A percentile compares a stretch with the other conserved stretches of the same genome.
Evolutionary conservation across 2,329 filamentous ascomycete genomes (phyloP).

Genomic region (Arthroderma sp.): DNA sequence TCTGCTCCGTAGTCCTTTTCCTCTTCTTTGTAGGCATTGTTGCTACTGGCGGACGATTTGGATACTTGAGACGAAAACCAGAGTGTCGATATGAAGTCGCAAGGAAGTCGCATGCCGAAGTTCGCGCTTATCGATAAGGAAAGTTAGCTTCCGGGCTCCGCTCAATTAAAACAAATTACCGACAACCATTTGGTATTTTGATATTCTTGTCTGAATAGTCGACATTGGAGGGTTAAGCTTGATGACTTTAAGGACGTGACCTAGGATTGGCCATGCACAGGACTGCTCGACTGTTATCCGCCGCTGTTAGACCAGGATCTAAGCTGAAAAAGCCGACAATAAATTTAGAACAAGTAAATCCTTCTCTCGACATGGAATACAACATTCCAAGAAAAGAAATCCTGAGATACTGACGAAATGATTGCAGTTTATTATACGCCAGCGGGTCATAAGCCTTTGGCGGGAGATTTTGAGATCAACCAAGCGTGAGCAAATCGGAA

Average conservation of each 20-base stretch:
- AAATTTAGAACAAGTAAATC: constrained; percentile 30
- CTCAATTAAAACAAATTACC: too few relatives aligned
- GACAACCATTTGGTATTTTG: not conserved
- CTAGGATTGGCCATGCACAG: not conserved
- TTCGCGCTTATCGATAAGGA: not conserved
- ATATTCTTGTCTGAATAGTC: not conserved
- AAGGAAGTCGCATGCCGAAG: not conserved
- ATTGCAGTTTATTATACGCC: constrained; percentile 32
- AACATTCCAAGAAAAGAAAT: not conserved
- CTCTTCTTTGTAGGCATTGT: not conserved
- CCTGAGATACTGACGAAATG: constrained; percentile 9
- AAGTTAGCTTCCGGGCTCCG: not conserved
- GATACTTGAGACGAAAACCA: not conserved
- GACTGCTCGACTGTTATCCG: constrained; percentile 11
- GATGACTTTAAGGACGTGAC: not conserved
- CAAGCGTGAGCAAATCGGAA: constrained; percentile 22
- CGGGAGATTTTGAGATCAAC: constrained; percentile 32
- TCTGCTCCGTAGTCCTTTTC: not conserved
- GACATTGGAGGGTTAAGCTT: not conserved
- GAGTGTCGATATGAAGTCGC: not conserved
- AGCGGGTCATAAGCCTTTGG: constrained; percentile 34
- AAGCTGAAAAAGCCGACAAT: constrained; percentile 27
- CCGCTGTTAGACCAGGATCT: constrained; percentile 22
- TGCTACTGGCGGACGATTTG: not conserved
- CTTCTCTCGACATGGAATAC: not conserved